Evolutionary conservation across 1,284 basidiomycete genomes (phyloP), one percentile per base, ranked within the genome.

Genomic region (Peniophora sp.): DNA sequence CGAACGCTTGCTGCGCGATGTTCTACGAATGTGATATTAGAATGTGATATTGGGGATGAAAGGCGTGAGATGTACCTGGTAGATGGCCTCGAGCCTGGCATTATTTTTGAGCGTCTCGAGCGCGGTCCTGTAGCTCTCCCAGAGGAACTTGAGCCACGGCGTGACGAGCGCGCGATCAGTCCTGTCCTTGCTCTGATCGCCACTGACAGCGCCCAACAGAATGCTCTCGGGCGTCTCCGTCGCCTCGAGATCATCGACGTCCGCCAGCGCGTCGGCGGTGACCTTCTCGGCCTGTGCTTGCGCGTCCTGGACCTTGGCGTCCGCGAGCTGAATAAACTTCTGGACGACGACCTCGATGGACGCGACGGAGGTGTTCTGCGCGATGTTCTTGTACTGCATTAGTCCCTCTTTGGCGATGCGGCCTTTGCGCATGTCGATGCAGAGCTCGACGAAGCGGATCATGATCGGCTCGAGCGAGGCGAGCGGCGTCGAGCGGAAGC

Each of bases 41-140:
- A 35, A 24, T 48, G n/a, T n/a, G 44, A 18, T 8, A 18, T 39
- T 15, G 17, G 3, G 2, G 51, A 34, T 32, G 9, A 35, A 3
- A 47, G 24, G 11, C 17, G 5, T 20, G 48, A 35, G 14, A 66
- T 81, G 54, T 50, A 89, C 92, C 79, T 98, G 96, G 72, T 99
- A 99, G 58, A 98, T 92, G 12, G 78, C 73, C 70, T 99, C 97
- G 51, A 99, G 72, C 45, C 96, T 78, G 42, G 94, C 91, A 66
- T 98, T 99, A 69, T 98, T 97, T 68, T 98, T 95, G 60, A 98
- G 76, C 9, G 95, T 96, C 74, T 99, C 97, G 52, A 99, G 77
- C 8, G 91, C 92, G 24, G 94, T 97, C 54, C 97, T 85, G 68
- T 98, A 98, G 57, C 92, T 92, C 76, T 99, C 96, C 94, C 95